Evolutionary conservation across 2,329 filamentous ascomycete species (phyloP), one percentile per base, ranked within the genome.

Genomic region (Pyrenophora graminea): DNA sequence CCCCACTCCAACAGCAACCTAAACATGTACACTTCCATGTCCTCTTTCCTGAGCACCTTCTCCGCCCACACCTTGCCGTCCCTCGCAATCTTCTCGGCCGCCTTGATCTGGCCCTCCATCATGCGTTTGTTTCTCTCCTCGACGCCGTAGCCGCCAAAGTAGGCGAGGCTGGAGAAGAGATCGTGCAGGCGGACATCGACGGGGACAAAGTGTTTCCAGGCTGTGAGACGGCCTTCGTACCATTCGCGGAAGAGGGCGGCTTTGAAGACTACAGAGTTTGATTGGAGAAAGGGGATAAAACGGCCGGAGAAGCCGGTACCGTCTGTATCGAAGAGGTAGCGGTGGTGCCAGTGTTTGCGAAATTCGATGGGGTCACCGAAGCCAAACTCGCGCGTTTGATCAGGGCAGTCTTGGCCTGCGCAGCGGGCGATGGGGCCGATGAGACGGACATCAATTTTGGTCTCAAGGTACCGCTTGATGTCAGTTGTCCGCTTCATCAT

Each of bases 131-230:
- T 64, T 2, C 61, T 40, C 3, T 58, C 63, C 10, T 63, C 56
- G 6, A 64, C 48, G 3, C 63, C 65, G 15, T 67, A 68, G 3
- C 70, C 70, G 6, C 64, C 67, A 37, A 94, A 93, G 72, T 91
- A 94, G 0, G 87, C 82, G 46, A 92, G 72, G 0, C 86, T 90
- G 55, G 84, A 85, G 77, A 89, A 90, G 34, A 94, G 74, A 1
- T 83, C 88, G 53, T 91, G 88, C 17, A 89, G 84, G 3, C 90
- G 81, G 1, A 87, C 60, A 67, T 94, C 90, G 13, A 92, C 74
- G 7, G 90, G 90, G 1, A 93, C 86, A 62, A 91, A 94, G 68
- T 95, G 90, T 38, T 86, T 76, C 90, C 90, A 95, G 0, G 90
- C 83, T 51, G 80, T 82, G 13, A 94, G 73, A 5, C 90, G 83